Base-by-base conservation (phyloP, 163 green algal genomes). In the Prototheca stagnorum region DNA sequence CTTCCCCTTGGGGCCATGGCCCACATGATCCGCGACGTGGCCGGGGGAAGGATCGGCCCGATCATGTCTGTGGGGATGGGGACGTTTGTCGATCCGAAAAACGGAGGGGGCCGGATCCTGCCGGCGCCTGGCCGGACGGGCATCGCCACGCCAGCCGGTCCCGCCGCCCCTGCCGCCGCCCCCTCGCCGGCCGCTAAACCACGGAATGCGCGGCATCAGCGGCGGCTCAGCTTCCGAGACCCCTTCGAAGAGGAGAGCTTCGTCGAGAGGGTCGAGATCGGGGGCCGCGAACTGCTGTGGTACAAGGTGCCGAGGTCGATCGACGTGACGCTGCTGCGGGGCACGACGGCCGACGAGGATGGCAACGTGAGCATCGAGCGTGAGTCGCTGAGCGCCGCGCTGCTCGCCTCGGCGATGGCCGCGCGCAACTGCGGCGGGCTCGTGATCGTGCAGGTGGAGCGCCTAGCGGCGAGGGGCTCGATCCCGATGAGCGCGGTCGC, bases 391-490 rank as follows among this genome's bases (percentile, higher is more conserved):
- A 54, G 53, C n/a, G 8, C 31, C 3, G 70, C 76, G 44, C 29
- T 40, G 39, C 46, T 76, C 3, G n/a, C n/a, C n/a, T n/a, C n/a
- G n/a, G 70, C 70, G 11, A 71, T 75, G 55, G 69, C 69, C 14
- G 70, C 56, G 27, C 65, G 67, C 49, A 75, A 75, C 51, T 54
- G 36, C n/a, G 65, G 65, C 20, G 70, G 70, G n/a, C 17, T 59
- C 3, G 70, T 79, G 26, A 64, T 79, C 11, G 62, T 72, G 25
- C 70, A 79, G 49, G 70, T 79, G 5, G 52, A 72, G 39, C 50
- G 56, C 4, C 22, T 61, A 7, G 57, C 56, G 45, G 49, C 58
- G 17, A 36, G 49, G 5, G 46, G 41, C 49, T 47, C 36, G 4
- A 28, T 64, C 21, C 43, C 39, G 43, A 35, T 39, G 5, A 44